Base-by-base conservation (phyloP, 2,329 filamentous ascomycete species). In the Phialemoniopsis sp. region DNA sequence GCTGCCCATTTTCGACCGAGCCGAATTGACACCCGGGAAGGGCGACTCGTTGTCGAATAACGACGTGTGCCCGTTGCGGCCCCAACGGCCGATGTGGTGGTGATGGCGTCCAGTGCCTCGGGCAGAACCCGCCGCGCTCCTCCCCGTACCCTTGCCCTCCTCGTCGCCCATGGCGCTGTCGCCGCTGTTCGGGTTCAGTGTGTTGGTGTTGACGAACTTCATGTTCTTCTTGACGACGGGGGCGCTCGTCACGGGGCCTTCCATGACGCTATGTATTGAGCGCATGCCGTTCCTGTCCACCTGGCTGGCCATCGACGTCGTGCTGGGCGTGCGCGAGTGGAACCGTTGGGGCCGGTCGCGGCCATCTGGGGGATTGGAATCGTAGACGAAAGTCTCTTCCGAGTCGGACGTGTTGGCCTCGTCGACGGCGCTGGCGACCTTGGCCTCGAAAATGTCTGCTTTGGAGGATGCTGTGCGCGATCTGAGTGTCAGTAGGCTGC, bases 381-480 rank as follows among this genome's bases (percentile, higher is more conserved):
- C 93, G 65, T 98, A 98, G 13, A 98, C 93, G 62, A 97, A 98
- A 0, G 93, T 97, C 63, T 97, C 93, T 55, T 96, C 93, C 2
- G 91, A 97, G 60, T 98, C 93, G 7, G 91, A 96, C 12, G 91
- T 95, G 60, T 96, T 87, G 33, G 89, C 89, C 61, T 97, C 90
- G 58, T 97, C 91, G 38, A 98, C 89, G 8, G 91, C 91, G 59
- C 84, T 96, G 37, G 91, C 91, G 50, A 98, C 89, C 58, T 95
- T 95, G 50, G 90, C 89, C 67, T 97, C 93, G 59, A 98, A 98
- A 37, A 97, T 89, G 63, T 98, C 93, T 57, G 93, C 91, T 68
- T 97, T 97, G 44, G 90, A 95, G 13, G 89, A 93, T 44, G 84
- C 88, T 83, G 73, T 62, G 53, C 57, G 61, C 39, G 49, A 44